phyloP scores from a whole-genome alignment of 495 filamentous ascomycete species.

The Penicillium turbatum region DNA sequence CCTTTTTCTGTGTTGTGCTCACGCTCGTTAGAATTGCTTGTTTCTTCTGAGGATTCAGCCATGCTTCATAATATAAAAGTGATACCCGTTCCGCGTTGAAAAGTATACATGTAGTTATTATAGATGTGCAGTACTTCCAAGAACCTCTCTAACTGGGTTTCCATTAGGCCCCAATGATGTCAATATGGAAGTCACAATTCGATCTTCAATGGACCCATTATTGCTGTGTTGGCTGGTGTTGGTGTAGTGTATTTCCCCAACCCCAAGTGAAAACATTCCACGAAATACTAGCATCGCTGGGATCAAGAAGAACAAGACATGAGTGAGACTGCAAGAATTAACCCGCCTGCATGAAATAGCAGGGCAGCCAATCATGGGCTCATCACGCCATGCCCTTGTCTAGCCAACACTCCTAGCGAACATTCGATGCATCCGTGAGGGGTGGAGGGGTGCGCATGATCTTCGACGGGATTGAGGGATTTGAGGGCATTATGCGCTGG shows the following conservation, averaged over 20 bases:
- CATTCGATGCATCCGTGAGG: constrained; percentile 4
- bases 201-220: background rate
- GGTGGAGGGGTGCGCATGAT: constrained; percentile 2
- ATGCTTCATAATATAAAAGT: background rate
- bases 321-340: background rate
- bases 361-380: constrained; percentile 1
- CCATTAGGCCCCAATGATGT: too few species aligned
- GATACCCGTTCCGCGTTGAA: background rate
- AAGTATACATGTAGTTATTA: background rate
- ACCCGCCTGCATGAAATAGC: background rate
- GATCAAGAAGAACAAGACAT: background rate
- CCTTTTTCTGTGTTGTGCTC: background rate
- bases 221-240: background rate
- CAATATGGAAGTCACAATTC: background rate
- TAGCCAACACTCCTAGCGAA: constrained; percentile 1
- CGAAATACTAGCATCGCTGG: background rate
- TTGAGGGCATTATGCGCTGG: constrained; percentile 1
- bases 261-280: background rate
- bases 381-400: background rate
- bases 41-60: background rate
- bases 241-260: background rate
- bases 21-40: background rate
- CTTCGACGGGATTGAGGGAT: background rate
- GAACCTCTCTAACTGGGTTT: too few species aligned
- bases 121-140: too few species aligned